Conservation (phyloP, 2,329 filamentous ascomycete species). For the Neonectria coccinea region DNA sequence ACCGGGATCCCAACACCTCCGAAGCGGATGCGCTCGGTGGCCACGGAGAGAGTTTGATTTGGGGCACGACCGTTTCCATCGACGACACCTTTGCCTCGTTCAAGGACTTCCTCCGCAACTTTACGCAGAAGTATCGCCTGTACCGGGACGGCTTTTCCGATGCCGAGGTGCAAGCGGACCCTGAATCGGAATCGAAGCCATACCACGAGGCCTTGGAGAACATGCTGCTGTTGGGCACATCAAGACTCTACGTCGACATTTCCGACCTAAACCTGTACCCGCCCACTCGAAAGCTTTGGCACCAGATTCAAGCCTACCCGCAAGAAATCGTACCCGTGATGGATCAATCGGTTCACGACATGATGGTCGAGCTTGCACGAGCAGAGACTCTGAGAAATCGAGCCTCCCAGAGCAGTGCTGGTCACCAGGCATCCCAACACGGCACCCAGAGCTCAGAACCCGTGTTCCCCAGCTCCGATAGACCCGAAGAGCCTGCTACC, state of each 20-base stretch:
- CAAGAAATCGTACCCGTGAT: slow-evolving; percentile 97
- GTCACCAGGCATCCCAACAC: slow-evolving; percentile 57
- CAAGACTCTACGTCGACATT: slow-evolving; percentile 87
- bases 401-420: slow-evolving; percentile 68
- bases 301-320: slow-evolving; percentile 93
- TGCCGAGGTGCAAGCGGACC: slow-evolving; percentile 76
- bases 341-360: slow-evolving; percentile 93
- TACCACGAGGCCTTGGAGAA: slow-evolving; percentile 89
- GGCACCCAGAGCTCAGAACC: slow-evolving; percentile 76
- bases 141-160: slow-evolving; percentile 87
- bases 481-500: slow-evolving; percentile 61
- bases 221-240: slow-evolving; percentile 89
- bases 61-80: slow-evolving; percentile 97
- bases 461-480: slow-evolving; percentile 83
- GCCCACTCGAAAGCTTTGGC: slow-evolving; percentile 91
- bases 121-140: slow-evolving; percentile 93
- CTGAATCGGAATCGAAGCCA: slow-evolving; percentile 81
- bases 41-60: slow-evolving; percentile 84
- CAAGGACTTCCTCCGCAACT: slow-evolving; percentile 93
- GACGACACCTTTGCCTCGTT: slow-evolving; percentile 88
- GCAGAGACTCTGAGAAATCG: slow-evolving; percentile 80
- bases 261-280: slow-evolving; percentile 93
- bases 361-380: slow-evolving; percentile 89
- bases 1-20: slow-evolving; percentile 83
- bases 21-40: slow-evolving; percentile 91